Evolutionary conservation across 2,329 filamentous ascomycete genomes (phyloP), one percentile per base, ranked within the genome.

Genomic region (Alternaria sp.): DNA sequence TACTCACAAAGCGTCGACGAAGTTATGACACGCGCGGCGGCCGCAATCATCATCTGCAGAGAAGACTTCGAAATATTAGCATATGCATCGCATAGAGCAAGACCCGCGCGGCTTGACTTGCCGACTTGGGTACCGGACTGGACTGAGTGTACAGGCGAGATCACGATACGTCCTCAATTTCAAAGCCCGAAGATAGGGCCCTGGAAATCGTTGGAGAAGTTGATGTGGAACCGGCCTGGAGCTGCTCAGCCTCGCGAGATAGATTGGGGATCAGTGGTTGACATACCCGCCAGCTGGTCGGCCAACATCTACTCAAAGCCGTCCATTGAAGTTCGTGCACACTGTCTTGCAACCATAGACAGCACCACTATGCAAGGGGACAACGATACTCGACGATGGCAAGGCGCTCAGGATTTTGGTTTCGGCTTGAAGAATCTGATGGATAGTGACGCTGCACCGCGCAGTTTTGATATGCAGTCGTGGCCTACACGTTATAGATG

Each of bases 81-180:
- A 21, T 62, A 67, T 23, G 64, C 64, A 10, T 57, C 62, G 15
- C 61, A 57, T 23, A 41, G 44, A 8, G 8, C 18, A 3, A 56
- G 51, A 37, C 47, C 61, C 9, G 7, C 30, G 11, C 43, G 50
- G 7, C 43, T 21, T 15, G 0, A 28, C 9, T 41, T 67, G 4
- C 64, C 64, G 6, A 65, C 64, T n/a, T 67, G 64, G 64, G 64
- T 62, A 12, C 64, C 64, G 2, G 56, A 67, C n/a, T 67, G 64
- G 64, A 54, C 33, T 11, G 58, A 59, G 12, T 56, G 46, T 3
- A 37, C 33, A 4, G 58, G 43, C n/a, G 53, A 64, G 14, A 50
- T 55, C 2, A 61, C 53, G 2, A n/a, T 67, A 6, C 59, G 47
- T 30, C 50, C 50, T 15, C 64, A 64, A 30, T 66, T 66, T 14